A percentile compares a stretch with the other conserved stretches of the same genome.
phyloP scores from a whole-genome alignment of 805 yeast species.

The Nakazawaea peltata region DNA sequence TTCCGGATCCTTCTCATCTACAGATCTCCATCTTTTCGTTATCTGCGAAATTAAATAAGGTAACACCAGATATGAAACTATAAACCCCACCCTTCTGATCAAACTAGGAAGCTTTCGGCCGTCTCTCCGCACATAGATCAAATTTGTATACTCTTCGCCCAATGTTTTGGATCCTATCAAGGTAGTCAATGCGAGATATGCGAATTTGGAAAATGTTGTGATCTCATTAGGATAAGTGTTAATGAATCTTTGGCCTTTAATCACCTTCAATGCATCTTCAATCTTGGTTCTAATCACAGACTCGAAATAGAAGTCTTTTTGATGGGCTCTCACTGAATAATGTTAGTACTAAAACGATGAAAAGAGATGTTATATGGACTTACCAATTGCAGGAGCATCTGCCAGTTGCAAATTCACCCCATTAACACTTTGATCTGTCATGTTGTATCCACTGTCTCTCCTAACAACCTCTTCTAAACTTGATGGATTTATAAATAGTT shows the following conservation, averaged over 20 bases:
- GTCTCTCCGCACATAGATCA: constrained; percentile 49
- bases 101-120: constrained; percentile 42
- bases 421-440: no score
- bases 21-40: constrained; percentile 10
- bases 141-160: constrained; percentile 92
- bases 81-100: constrained; percentile 45
- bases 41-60: constrained; percentile 42
- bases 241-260: constrained; percentile 58
- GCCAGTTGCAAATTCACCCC: constrained; percentile 77
- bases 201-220: constrained; percentile 43
- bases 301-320: constrained; percentile 77
- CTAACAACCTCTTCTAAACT: no score
- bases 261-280: constrained; percentile 42
- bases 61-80: constrained; percentile 49
- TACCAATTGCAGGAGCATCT: constrained; percentile 79
- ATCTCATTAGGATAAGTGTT: constrained; percentile 59
- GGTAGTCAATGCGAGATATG: constrained; percentile 73
- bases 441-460: no score
- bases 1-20: constrained; percentile 10
- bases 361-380: constrained; percentile 18
- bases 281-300: constrained; percentile 44
- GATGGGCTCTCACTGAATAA: constrained; percentile 70
- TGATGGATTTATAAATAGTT: no score
- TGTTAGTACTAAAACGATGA: neutral
- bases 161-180: constrained; percentile 69